These are phyloP conservation scores for Herpetomonas tarakana DNA, from an alignment of 208 protist species.

Conservation along the genomic window DNA sequence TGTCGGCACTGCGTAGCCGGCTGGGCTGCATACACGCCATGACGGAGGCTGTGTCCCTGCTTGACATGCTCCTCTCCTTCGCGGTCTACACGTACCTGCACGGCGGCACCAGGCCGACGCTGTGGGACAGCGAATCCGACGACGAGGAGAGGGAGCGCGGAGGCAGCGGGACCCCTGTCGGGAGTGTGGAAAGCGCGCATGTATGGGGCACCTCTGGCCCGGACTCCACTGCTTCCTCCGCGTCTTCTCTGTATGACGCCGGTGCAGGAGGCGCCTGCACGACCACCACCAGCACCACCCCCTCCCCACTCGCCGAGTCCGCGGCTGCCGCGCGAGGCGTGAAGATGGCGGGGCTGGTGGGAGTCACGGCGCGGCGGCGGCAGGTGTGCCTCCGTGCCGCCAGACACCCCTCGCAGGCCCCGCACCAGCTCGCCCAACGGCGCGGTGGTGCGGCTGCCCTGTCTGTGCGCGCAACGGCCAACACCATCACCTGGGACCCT, in stretches of 20 bases:
- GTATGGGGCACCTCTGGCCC: too few species aligned
- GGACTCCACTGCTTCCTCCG: too few species aligned
- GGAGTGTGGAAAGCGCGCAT: too few species aligned
- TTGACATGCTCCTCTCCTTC: conserved; percentile 85
- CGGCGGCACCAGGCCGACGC: conserved; percentile 40
- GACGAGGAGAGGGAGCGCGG: conserved; percentile 16
- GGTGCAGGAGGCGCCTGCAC: not conserved
- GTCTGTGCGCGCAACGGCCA: conserved; percentile 4
- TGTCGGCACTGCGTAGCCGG: conserved; percentile 42
- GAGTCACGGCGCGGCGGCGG: too few species aligned
- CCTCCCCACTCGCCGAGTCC: not conserved
- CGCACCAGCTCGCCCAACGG: conserved; percentile 21
- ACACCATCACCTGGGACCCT: conserved; percentile 29
- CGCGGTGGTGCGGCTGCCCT: conserved; percentile 14
- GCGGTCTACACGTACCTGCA: conserved; percentile 47
- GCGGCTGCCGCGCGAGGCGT: too few species aligned
- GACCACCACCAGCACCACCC: not conserved
- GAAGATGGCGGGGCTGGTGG: too few species aligned
- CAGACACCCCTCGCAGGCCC: not conserved
- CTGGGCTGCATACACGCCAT: conserved; percentile 82
- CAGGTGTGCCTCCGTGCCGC: not conserved
- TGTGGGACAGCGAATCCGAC: conserved; percentile 13
- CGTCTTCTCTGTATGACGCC: too few species aligned
- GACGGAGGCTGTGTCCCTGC: conserved; percentile 81
- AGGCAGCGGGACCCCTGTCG: too few species aligned